Evolutionary conservation across 2,329 filamentous ascomycete species (phyloP), one percentile per base, ranked within the genome.

Genomic region (Pseudogymnoascus sp.): DNA sequence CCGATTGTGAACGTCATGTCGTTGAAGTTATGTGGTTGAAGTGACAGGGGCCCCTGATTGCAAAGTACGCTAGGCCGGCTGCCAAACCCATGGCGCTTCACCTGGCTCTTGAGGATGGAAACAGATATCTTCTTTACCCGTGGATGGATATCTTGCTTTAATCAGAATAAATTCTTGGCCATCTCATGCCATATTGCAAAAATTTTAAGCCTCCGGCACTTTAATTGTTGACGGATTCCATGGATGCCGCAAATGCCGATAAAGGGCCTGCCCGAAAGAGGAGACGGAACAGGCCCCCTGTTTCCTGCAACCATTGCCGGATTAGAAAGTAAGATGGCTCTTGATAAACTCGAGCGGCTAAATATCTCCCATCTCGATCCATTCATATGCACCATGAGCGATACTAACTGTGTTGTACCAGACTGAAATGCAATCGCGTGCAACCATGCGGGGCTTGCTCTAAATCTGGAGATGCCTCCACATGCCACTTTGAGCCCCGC

Each of bases 401-500:
- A 53, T 53, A 35, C 50, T 56, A 56, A 56, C 28, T 56, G 50
- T 22, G 50, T 35, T 3, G 28, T 26, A 1, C 38, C 40, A 62
- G 61, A 33, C 50, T 62, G 40, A 62, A 37, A 26, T 62, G 61
- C 40, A 62, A 53, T 37, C 38, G 61, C 22, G 50, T 53, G n/a
- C 61, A 64, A 46, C 65, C 65, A 28, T 66, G 65, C 46, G 64
- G 65, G 33, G 63, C 65, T 19, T 66, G 65, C 43, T 33, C 62
- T 41, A 59, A 61, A 28, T 46, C 65, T 35, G 65, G 65, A 28
- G 65, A 66, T 41, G 35, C 65, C 8, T 53, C 35, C 14, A 65
- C 65, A n/a, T 66, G 65, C 37, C 24, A 35, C 40, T 66, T 59
- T 61, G 61, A 28, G 12, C 46, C 64, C 31, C 31, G 37, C 28